A percentile compares a stretch with the other conserved stretches of the same genome.
Evolutionary conservation across 1,284 basidiomycete species (phyloP).

Genomic region (Moesziomyces aphidis): DNA sequence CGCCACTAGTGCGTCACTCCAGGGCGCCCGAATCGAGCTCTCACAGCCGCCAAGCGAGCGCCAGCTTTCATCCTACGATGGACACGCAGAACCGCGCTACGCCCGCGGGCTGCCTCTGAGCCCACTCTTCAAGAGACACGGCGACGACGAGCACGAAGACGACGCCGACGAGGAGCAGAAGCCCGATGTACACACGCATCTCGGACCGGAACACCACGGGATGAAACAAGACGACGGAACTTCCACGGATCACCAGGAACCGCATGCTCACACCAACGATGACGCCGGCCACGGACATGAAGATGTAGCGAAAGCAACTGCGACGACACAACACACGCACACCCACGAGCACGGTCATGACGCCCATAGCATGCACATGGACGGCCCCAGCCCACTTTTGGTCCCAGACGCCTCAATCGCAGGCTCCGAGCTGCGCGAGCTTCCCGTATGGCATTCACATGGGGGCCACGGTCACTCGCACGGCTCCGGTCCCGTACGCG

Average conservation of each 20-base stretch:
- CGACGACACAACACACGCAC: conserved; percentile 1
- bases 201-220: conserved; percentile 1
- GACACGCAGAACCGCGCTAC: not conserved
- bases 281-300: conserved; percentile 4
- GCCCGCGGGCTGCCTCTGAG: not conserved
- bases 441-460: conserved; percentile 30
- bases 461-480: conserved; percentile 46
- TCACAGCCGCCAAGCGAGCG: conserved; percentile 4
- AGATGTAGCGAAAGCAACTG: not conserved
- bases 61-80: not conserved
- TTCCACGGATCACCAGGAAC: not conserved
- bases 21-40: not conserved
- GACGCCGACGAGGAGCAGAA: conserved; percentile 11
- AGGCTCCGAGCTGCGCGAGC: conserved; percentile 13
- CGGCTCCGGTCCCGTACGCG: conserved; percentile 28
- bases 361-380: conserved; percentile 7
- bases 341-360: not conserved
- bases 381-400: conserved; percentile 19
- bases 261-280: conserved; percentile 1
- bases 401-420: conserved; percentile 16
- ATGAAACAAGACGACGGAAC: not conserved
- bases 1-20: conserved; percentile 9
- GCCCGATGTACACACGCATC: conserved; percentile 6
- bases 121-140: conserved; percentile 20
- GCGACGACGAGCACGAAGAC: conserved; percentile 29